Evolutionary conservation across 768 basidiomycete genomes (phyloP), one percentile per base, ranked within the genome.

Genomic region (Lactarius trivialis): DNA sequence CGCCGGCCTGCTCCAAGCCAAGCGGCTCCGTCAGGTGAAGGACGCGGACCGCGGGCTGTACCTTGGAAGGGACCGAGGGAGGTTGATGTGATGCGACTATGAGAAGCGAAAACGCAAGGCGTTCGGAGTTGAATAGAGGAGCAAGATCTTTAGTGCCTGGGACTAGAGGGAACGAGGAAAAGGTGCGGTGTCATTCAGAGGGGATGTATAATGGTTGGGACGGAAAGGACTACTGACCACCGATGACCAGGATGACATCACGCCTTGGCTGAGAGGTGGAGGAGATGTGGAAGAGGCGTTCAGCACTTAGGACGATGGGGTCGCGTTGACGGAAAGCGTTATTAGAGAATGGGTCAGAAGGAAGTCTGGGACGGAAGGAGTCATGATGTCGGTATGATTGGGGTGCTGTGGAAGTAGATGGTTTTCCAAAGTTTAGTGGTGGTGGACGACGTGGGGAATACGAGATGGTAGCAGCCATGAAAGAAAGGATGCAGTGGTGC

Each of bases 41-140:
- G 41, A 75, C 64, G 59, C 74, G 74, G 12, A 77, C 68, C 5
- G 73, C 66, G 0, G 77, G 73, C 5, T 69, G 70, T 3, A 70
- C 61, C 43, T 55, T 63, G 14, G 66, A 55, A 1, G 73, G 73
- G 37, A 76, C 67, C 0, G 68, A 48, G 0, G 72, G 72, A 2
- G 75, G 71, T 30, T 70, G 58, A 63, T 76, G 73, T 15, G 72
- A 72, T 14, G 73, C 77, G 43, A 78, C 64, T 66, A 78, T 72
- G 34, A 78, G 65, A 34, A 78, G 70, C 2, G 77, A 77, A 51
- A 69, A 67, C 15, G 73, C 68, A 55, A 77, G 73, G 24, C 71
- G 70, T 1, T 71, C 66, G 0, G 77, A 76, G 36, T 70, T 65
- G 21, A 78, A 55, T 24, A 78, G 61, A 0, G 76, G 71, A 9